A percentile compares a stretch with the other conserved stretches of the same genome.
Evolutionary conservation across 2,329 filamentous ascomycete genomes (phyloP).

Genomic region (Emergomyces orientalis): DNA sequence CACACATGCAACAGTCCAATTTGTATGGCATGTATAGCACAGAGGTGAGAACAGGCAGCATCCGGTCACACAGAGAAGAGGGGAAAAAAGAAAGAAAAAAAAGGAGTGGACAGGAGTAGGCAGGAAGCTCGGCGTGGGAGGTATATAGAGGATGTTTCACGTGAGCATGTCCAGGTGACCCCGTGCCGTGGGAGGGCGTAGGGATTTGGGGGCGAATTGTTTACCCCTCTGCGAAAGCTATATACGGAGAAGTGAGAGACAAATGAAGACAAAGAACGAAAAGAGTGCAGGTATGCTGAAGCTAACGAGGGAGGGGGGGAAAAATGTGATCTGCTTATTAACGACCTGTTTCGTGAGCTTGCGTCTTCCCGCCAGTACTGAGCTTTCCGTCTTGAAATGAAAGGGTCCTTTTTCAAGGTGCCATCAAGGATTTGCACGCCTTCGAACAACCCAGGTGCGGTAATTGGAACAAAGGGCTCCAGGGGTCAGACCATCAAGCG

Average conservation of each 20-base stretch:
- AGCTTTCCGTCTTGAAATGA: neutral
- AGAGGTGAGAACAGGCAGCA: conserved; percentile 7
- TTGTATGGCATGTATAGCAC: neutral
- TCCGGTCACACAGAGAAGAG: conserved; percentile 6
- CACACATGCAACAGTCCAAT: neutral
- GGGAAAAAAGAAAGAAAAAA: neutral
- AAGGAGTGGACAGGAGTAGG: neutral
- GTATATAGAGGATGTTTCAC: conserved; percentile 3
- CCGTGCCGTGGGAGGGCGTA: neutral
- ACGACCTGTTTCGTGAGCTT: neutral
- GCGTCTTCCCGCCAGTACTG: neutral
- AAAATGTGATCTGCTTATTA: neutral
- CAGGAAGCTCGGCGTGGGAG: neutral
- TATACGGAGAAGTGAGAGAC: neutral
- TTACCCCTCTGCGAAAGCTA: neutral
- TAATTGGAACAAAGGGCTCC: neutral
- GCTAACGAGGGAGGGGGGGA: neutral
- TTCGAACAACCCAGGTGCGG: neutral
- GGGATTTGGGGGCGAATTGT: neutral
- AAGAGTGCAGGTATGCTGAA: neutral
- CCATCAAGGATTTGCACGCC: neutral
- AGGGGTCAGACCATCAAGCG: neutral
- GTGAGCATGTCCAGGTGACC: conserved; percentile 15
- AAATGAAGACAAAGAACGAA: no score
- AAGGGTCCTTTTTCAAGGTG: neutral